These are phyloP conservation scores for Solanum hybrid DNA, from an alignment of 305 asterid species.

Conservation along the genomic window DNA sequence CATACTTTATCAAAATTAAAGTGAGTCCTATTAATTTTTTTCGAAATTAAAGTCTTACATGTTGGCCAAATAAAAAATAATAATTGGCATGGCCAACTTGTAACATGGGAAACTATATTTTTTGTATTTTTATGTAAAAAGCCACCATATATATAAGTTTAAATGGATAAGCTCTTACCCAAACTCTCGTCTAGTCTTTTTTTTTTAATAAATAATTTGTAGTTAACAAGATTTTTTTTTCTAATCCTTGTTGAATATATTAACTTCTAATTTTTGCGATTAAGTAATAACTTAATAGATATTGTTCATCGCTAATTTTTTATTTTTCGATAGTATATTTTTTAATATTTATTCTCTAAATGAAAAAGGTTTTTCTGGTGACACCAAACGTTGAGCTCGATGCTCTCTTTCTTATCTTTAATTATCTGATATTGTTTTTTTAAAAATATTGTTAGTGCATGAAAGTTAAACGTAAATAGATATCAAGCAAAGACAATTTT, in stretches of 20 bases:
- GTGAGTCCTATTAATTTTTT: background rate
- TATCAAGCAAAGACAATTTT: background rate
- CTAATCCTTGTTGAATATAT: background rate
- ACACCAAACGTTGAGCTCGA: background rate
- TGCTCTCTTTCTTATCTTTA: background rate
- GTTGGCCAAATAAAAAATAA: background rate
- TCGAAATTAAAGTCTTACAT: background rate
- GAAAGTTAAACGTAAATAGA: background rate
- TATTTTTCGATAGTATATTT: no score
- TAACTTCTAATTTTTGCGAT: background rate
- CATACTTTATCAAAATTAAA: background rate
- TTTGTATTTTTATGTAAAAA: background rate
- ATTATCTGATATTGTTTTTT: background rate
- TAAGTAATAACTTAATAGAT: no score
- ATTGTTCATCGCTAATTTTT: background rate
- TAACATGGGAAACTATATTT: background rate
- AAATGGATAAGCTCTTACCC: background rate
- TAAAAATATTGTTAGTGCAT: background rate
- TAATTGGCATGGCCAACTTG: background rate
- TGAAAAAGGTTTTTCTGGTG: background rate
- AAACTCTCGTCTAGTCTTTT: background rate
- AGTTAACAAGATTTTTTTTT: background rate
- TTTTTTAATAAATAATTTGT: no score
- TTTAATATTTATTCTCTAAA: background rate
- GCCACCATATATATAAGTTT: background rate